Evolutionary conservation across 768 basidiomycete genomes (phyloP), one percentile per base, ranked within the genome.

Genomic region (Melanogaster broomeanus): DNA sequence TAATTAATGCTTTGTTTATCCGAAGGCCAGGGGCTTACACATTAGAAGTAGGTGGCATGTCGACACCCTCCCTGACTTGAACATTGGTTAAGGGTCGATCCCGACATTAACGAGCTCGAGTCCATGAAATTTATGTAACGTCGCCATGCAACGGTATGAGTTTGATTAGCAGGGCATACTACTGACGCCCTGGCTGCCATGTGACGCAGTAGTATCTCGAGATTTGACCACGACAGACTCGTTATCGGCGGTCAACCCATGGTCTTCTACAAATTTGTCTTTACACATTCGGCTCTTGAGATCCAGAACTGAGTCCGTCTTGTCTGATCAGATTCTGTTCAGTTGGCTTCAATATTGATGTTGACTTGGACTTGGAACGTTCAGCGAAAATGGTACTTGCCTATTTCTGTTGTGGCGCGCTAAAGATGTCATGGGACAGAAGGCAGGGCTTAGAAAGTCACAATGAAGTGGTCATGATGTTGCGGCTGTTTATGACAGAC

Each of bases 41-140:
- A n/a, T n/a, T 18, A 15, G 10, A 35, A 13, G 4, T 15, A 41
- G 40, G 21, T 41, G 19, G 28, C 15, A 30, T n/a, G n/a, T n/a
- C n/a, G n/a, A n/a, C n/a, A n/a, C n/a, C n/a, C n/a, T n/a, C n/a
- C n/a, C n/a, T n/a, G n/a, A n/a, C n/a, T n/a, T n/a, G n/a, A n/a
- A n/a, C n/a, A n/a, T n/a, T n/a, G n/a, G n/a, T n/a, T n/a, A n/a
- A n/a, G n/a, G 35, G 27, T 35, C 31, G 24, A 42, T 49, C 42
- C 41, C 31, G 35, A 22, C 22, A 31, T 16, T n/a, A n/a, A n/a
- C n/a, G n/a, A n/a, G n/a, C n/a, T n/a, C n/a, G n/a, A n/a, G n/a
- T n/a, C n/a, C n/a, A n/a, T n/a, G n/a, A n/a, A n/a, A n/a, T 27
- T 51, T 51, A 51, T 51, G 49, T 45, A n/a, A 44, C 42, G 43